Evolutionary conservation across 2,329 filamentous ascomycete species (phyloP).

Genomic region (Arthroderma sp.): DNA sequence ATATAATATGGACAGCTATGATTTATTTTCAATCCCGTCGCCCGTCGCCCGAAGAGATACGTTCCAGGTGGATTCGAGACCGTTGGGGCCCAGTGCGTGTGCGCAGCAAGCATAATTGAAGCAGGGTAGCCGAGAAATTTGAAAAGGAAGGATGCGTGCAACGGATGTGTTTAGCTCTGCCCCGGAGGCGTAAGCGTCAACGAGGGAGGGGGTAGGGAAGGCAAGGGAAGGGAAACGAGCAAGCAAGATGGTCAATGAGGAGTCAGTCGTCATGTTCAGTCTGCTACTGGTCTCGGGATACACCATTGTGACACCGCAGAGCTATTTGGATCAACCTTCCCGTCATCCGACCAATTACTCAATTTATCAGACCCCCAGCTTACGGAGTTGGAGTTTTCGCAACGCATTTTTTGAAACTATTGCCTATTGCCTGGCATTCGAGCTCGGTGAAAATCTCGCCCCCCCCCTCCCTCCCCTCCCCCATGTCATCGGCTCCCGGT

Average conservation of each 20-base stretch:
- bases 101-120: background rate
- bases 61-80: background rate
- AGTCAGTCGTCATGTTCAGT: background rate
- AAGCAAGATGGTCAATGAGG: background rate
- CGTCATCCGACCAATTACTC: background rate
- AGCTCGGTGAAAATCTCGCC: background rate
- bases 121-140: conserved; percentile 1
- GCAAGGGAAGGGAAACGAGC: background rate
- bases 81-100: background rate
- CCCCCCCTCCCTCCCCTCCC: background rate
- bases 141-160: background rate
- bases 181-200: background rate
- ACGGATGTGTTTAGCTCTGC: background rate
- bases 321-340: background rate
- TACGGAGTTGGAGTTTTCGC: background rate
- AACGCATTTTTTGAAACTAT: background rate
- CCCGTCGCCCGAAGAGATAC: background rate
- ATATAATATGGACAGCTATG: background rate
- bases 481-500: background rate
- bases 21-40: background rate
- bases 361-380: background rate
- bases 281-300: conserved; percentile 4
- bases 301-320: conserved; percentile 4
- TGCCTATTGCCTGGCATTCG: background rate
- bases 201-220: background rate